Conservation (phyloP, 2,329 filamentous ascomycete species). For the Claviceps africana region DNA sequence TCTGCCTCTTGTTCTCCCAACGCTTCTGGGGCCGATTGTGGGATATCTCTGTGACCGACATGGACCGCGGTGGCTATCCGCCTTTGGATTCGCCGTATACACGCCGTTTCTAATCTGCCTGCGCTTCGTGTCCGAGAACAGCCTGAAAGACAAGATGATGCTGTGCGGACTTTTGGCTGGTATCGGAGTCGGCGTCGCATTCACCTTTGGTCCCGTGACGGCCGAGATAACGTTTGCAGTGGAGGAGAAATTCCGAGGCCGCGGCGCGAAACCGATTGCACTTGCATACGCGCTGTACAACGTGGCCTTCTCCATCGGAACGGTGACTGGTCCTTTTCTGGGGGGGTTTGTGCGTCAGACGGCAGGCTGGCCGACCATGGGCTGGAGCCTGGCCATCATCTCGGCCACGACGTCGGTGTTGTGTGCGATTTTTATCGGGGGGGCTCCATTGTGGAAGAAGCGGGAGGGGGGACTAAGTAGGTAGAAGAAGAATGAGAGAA, state of each 20-base stretch:
- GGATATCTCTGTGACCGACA: conserved; percentile 20
- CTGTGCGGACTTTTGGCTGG: conserved; percentile 19
- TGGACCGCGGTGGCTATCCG: conserved; percentile 21
- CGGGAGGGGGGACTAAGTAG: not conserved
- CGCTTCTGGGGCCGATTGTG: conserved; percentile 17
- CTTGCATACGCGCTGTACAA: conserved; percentile 23
- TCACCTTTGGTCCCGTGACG: conserved; percentile 22
- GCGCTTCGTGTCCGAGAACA: conserved; percentile 19
- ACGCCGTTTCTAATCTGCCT: conserved; percentile 21
- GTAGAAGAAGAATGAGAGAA: too few relatives aligned
- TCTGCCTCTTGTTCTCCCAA: conserved; percentile 18
- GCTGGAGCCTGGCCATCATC: conserved; percentile 18
- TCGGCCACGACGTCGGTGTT: conserved; percentile 15
- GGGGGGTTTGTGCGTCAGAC: conserved; percentile 20
- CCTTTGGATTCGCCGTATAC: conserved; percentile 18
- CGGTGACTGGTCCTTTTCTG: conserved; percentile 19
- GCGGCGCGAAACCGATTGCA: conserved; percentile 15
- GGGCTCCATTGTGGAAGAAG: conserved; percentile 13
- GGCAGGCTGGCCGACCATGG: conserved; percentile 19
- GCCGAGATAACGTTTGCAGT: conserved; percentile 23
- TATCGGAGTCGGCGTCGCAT: conserved; percentile 16
- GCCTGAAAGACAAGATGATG: conserved; percentile 16
- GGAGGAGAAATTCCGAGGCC: conserved; percentile 9
- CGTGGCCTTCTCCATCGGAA: conserved; percentile 20
- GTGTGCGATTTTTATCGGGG: conserved; percentile 17